Evolutionary conservation across 495 filamentous ascomycete genomes (phyloP).

Genomic region (Neurospora terricola): DNA sequence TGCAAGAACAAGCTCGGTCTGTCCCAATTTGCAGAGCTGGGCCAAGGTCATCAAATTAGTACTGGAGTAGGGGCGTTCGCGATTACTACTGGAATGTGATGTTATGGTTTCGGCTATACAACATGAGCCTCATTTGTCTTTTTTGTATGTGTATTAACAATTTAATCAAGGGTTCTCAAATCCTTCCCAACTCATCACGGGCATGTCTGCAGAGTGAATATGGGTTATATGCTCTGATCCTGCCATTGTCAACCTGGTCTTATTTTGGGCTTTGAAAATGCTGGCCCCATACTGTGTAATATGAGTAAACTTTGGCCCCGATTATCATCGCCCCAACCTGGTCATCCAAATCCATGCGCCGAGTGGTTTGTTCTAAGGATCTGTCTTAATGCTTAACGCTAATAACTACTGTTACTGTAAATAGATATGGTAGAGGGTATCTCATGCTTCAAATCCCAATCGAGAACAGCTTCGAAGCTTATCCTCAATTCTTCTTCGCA

Average conservation of each 20-base stretch:
- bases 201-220: background rate
- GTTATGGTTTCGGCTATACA: background rate
- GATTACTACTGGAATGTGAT: background rate
- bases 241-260: background rate
- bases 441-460: constrained; percentile 7
- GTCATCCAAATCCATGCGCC: background rate
- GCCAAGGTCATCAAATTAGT: background rate
- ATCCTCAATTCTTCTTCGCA: background rate
- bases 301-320: background rate
- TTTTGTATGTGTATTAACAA: background rate
- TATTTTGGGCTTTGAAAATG: background rate
- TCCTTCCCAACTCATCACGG: background rate
- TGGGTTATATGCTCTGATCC: background rate
- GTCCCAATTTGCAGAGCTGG: background rate
- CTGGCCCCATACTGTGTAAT: background rate
- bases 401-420: background rate
- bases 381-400: background rate
- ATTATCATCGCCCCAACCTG: background rate
- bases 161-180: background rate
- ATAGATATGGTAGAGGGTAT: constrained; percentile 11
- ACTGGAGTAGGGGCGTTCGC: background rate
- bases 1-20: background rate
- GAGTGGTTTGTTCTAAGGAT: background rate
- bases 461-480: background rate
- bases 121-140: background rate